phyloP scores from a whole-genome alignment of 2,329 filamentous ascomycete genomes.

The Fonsecaea erecta region DNA sequence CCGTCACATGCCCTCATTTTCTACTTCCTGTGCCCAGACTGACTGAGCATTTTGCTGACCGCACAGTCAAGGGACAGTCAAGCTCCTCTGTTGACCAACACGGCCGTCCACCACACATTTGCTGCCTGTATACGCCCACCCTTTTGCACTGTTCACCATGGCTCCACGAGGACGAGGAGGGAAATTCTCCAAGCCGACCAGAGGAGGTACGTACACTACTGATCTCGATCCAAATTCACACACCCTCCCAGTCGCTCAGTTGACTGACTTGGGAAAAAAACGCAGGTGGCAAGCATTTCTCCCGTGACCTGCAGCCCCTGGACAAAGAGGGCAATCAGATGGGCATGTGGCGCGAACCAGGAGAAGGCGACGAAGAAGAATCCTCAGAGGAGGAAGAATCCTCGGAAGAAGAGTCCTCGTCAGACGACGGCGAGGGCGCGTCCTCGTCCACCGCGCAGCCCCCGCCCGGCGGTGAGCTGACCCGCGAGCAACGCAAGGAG shows the following conservation, averaged over 20 bases:
- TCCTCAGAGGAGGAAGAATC: constrained; percentile 48
- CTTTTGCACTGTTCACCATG: constrained; percentile 41
- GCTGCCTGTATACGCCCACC: neutral
- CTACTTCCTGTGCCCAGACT: neutral
- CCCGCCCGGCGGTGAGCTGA: constrained; percentile 58
- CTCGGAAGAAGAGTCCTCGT: constrained; percentile 53
- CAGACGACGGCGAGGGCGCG: constrained; percentile 55
- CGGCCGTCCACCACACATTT: neutral
- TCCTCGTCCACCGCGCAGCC: constrained; percentile 45
- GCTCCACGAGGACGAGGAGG: constrained; percentile 75
- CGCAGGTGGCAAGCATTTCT: constrained; percentile 92
- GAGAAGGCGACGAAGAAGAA: constrained; percentile 49
- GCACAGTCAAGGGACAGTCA: neutral
- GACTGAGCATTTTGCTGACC: neutral
- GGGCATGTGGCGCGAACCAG: constrained; percentile 73
- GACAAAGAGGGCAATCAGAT: constrained; percentile 88
- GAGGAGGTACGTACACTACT: constrained; percentile 71
- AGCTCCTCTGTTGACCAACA: neutral
- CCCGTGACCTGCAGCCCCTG: constrained; percentile 82
- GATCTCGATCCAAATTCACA: neutral
- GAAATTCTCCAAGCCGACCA: constrained; percentile 91
- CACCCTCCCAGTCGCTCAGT: neutral
- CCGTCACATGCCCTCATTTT: constrained; percentile 11
- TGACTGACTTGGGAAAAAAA: constrained; percentile 22
- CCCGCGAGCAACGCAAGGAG: constrained; percentile 84